Conservation (phyloP, 2,329 filamentous ascomycete genomes). For the Cadophora malorum region DNA sequence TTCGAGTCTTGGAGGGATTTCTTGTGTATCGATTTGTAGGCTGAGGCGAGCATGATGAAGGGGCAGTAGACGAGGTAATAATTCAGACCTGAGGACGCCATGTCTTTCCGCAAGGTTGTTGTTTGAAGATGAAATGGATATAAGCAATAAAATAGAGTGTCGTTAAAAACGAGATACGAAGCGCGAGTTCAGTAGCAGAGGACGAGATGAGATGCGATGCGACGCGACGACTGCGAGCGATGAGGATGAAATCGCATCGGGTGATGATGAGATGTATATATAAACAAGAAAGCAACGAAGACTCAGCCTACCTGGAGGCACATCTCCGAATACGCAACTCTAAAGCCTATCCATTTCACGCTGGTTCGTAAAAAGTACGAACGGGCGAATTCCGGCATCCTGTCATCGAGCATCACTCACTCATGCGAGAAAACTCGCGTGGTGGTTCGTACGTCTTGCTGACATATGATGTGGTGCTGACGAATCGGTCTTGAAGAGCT, state of each 20-base stretch:
- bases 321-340: background rate
- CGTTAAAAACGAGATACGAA: no score
- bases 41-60: slow-evolving; percentile 4
- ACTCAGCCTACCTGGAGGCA: background rate
- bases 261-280: no score
- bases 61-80: slow-evolving; percentile 15
- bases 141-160: no score
- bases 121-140: no score
- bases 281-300: no score
- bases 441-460: background rate
- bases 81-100: background rate
- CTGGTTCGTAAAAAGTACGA: background rate
- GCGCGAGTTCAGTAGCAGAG: no score
- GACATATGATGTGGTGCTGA: background rate
- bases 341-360: background rate
- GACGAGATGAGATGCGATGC: no score
- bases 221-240: no score
- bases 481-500: no score
- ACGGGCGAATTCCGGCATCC: background rate
- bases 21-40: slow-evolving; percentile 2
- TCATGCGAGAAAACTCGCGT: background rate
- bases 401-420: no score
- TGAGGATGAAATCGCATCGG: no score
- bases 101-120: no score
- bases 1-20: background rate